Evolutionary conservation across 1,284 basidiomycete species (phyloP), one percentile per base, ranked within the genome.

Genomic region (Chalciporus sp.): DNA sequence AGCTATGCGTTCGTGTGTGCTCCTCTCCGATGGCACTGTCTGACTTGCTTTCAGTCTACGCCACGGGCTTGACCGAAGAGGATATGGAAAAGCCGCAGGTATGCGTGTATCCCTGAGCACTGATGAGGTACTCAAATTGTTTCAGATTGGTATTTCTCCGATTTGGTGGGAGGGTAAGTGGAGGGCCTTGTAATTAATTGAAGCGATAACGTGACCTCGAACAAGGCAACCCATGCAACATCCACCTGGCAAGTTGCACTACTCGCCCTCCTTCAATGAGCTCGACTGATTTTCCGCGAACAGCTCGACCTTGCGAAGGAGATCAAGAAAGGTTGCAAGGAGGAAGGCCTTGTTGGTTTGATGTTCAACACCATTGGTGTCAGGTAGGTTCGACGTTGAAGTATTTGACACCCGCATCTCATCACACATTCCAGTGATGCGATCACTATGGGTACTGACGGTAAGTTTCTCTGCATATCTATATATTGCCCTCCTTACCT

Each of bases 31-130:
- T 26, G 37, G 20, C 43, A 42, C 43, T 52, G 48, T 45, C 48
- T 57, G 49, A 59, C 26, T 50, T 40, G 5, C 39, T n/a, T 23
- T 7, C 56, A 92, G 90, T 92, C 26, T 90, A 92, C 66, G 90
- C 85, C 42, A 83, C 84, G 33, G 89, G 89, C 5, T 69, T 93
- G 59, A 80, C 77, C n/a, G 88, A 89, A 64, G 81, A 85, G 58
- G 91, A 92, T 61, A 88, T 93, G 83, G 70, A 86, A 54, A 93
- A 92, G 68, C 84, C 90, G 48, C 91, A 93, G 77, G 87, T 87
- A 64, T 42, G 56, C 20, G 7, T 65, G 27, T 48, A 40, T 28
- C 46, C 42, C 31, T 42, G 11, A 28, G 33, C 33, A 40, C 39
- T 23, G 58, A 33, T 35, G 28, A 4, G 16, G 28, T 57, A 48